A percentile compares a stretch with the other conserved stretches of the same genome.
Conservation (phyloP, 257 asterid species). For the Nemophila menziesii region DNA sequence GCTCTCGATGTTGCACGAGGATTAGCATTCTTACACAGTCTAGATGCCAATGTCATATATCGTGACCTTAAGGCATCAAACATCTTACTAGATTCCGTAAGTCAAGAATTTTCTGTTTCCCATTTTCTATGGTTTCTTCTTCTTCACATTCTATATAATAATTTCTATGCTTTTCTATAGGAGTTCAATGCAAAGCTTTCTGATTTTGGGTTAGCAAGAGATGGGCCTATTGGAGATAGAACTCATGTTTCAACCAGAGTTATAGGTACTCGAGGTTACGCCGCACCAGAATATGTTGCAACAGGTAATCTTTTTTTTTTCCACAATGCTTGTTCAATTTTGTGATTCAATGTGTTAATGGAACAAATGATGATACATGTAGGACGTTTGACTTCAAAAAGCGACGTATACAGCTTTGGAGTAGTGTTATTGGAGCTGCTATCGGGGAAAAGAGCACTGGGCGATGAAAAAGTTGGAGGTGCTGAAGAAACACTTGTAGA, state of each 20-base stretch:
- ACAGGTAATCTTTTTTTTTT: conserved; percentile 26
- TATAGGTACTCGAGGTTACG: conserved; percentile 56
- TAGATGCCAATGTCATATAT: conserved; percentile 48
- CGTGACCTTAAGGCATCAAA: conserved; percentile 65
- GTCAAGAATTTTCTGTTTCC: background rate
- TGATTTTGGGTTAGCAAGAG: conserved; percentile 67
- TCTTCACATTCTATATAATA: background rate
- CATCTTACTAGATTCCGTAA: conserved; percentile 52
- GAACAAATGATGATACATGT: conserved; percentile 3
- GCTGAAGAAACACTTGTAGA: conserved; percentile 44
- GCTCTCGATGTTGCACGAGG: conserved; percentile 60
- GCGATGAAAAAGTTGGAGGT: conserved; percentile 45
- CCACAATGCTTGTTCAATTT: too few species aligned
- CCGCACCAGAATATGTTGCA: conserved; percentile 65
- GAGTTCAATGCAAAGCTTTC: conserved; percentile 59
- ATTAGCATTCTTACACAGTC: conserved; percentile 40
- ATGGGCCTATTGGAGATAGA: conserved; percentile 55
- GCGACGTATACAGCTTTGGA: conserved; percentile 38
- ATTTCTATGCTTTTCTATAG: conserved; percentile 11
- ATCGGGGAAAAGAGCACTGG: conserved; percentile 34
- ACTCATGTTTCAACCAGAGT: conserved; percentile 66
- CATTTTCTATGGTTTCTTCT: background rate
- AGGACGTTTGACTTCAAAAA: conserved; percentile 38
- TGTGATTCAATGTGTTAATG: too few species aligned
- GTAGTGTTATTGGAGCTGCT: conserved; percentile 32